These are phyloP conservation scores for Pichia phayaonensis DNA, from an alignment of 805 yeast genomes.

Conservation along the genomic window DNA sequence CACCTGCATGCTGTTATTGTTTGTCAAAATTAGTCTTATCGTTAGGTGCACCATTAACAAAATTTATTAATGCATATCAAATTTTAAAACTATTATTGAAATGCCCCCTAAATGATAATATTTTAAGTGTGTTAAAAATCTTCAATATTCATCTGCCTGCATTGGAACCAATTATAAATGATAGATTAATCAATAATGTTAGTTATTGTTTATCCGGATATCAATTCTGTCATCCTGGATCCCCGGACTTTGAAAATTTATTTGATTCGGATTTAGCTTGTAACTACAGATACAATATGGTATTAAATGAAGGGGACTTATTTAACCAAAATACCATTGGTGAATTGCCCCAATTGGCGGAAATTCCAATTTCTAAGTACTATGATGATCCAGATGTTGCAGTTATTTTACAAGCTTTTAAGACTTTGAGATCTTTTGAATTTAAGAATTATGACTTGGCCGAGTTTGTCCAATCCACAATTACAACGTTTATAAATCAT, in stretches of 20 bases:
- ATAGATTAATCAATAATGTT: constrained; percentile 59
- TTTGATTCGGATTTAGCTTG: constrained; percentile 62
- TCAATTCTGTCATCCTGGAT: constrained; percentile 76
- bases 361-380: constrained; percentile 16
- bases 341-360: constrained; percentile 18
- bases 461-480: constrained; percentile 81
- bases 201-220: constrained; percentile 77
- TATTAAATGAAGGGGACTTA: constrained; percentile 56
- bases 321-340: constrained; percentile 12
- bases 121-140: constrained; percentile 66
- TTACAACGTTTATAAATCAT: constrained; percentile 77
- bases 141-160: constrained; percentile 74
- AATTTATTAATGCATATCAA: constrained; percentile 70
- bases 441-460: constrained; percentile 71
- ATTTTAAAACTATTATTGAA: constrained; percentile 70
- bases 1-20: constrained; percentile 83
- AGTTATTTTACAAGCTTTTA: constrained; percentile 68
- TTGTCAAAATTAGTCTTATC: constrained; percentile 80
- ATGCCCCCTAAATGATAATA: constrained; percentile 76
- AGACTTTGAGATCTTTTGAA: constrained; percentile 66
- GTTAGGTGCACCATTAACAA: constrained; percentile 88
- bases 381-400: constrained; percentile 27
- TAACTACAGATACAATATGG: constrained; percentile 69
- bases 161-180: constrained; percentile 62
- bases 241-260: constrained; percentile 58